Conservation (phyloP, 2,329 filamentous ascomycete species). For the Colletotrichum spinosum region DNA sequence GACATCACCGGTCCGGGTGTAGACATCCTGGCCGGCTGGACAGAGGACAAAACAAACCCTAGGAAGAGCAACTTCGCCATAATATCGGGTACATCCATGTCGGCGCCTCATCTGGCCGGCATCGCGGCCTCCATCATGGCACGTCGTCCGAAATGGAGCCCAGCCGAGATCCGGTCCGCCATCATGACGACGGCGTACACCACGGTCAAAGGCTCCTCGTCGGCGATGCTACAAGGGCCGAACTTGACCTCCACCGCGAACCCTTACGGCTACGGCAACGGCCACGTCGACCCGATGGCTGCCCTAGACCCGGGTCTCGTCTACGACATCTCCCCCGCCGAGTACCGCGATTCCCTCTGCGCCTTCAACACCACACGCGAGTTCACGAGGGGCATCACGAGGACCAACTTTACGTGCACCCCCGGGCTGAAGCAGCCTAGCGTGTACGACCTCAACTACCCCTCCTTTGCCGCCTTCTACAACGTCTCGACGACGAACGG, state of each 20-base stretch:
- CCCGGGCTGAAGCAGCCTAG: slow-evolving; percentile 13
- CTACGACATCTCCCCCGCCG: slow-evolving; percentile 38
- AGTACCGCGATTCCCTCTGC: slow-evolving; percentile 41
- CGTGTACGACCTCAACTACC: slow-evolving; percentile 36
- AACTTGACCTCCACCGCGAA: background rate
- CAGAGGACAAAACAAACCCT: background rate
- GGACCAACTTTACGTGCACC: slow-evolving; percentile 22
- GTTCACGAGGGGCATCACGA: slow-evolving; percentile 19
- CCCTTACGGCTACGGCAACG: slow-evolving; percentile 28
- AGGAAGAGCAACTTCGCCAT: slow-evolving; percentile 18
- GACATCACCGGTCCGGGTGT: slow-evolving; percentile 37
- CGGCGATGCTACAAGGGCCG: background rate
- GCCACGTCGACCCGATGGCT: slow-evolving; percentile 39
- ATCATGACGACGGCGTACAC: slow-evolving; percentile 33
- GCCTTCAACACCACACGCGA: slow-evolving; percentile 37
- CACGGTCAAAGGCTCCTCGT: slow-evolving; percentile 10
- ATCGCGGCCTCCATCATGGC: slow-evolving; percentile 34
- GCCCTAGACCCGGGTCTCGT: slow-evolving; percentile 40
- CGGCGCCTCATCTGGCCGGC: slow-evolving; percentile 34
- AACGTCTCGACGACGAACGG: background rate
- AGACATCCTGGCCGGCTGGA: slow-evolving; percentile 31
- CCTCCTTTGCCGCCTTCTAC: slow-evolving; percentile 29
- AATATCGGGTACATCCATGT: slow-evolving; percentile 36
- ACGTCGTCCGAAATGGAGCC: slow-evolving; percentile 28
- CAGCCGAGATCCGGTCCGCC: slow-evolving; percentile 27